Conservation (phyloP, 495 filamentous ascomycete species). For the Podospora conica region DNA sequence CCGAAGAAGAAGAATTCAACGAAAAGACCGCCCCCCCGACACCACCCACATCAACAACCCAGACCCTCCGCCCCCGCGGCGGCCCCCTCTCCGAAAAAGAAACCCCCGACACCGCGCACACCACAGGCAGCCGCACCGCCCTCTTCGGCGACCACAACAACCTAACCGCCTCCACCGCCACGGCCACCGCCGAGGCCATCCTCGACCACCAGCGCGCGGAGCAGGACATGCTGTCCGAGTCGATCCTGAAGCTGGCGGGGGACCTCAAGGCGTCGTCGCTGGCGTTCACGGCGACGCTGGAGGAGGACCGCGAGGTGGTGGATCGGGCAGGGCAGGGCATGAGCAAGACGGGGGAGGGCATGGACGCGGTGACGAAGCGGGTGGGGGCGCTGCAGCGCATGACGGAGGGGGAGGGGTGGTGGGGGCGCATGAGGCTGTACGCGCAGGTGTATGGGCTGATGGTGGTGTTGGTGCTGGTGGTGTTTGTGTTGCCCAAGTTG, state of each 20-base stretch:
- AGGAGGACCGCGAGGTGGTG: constrained; percentile 65
- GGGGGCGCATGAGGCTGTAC: constrained; percentile 79
- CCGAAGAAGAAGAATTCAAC: not conserved
- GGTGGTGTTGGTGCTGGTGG: constrained; percentile 65
- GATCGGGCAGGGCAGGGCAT: constrained; percentile 64
- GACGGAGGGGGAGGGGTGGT: constrained; percentile 84
- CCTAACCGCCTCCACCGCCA: constrained; percentile 10
- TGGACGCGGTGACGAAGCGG: constrained; percentile 64
- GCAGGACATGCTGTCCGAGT: constrained; percentile 77
- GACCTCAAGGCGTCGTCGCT: constrained; percentile 70
- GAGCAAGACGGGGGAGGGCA: constrained; percentile 63
- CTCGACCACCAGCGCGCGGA: constrained; percentile 68
- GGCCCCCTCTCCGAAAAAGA: constrained; percentile 11
- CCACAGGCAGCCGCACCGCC: constrained; percentile 20
- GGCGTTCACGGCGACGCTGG: constrained; percentile 62
- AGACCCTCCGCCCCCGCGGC: constrained; percentile 22
- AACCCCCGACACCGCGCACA: constrained; percentile 18
- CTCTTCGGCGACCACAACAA: constrained; percentile 31
- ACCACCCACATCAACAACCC: constrained; percentile 12
- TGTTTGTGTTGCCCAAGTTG: constrained; percentile 78
- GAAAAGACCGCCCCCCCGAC: not conserved
- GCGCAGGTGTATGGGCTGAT: constrained; percentile 73
- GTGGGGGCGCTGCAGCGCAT: constrained; percentile 70
- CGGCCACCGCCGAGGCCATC: constrained; percentile 51
- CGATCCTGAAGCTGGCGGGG: constrained; percentile 68